A percentile compares a stretch with the other conserved stretches of the same genome.
Evolutionary conservation across 345 rosid genomes (phyloP).

Genomic region (Aquilaria malaccensis): DNA sequence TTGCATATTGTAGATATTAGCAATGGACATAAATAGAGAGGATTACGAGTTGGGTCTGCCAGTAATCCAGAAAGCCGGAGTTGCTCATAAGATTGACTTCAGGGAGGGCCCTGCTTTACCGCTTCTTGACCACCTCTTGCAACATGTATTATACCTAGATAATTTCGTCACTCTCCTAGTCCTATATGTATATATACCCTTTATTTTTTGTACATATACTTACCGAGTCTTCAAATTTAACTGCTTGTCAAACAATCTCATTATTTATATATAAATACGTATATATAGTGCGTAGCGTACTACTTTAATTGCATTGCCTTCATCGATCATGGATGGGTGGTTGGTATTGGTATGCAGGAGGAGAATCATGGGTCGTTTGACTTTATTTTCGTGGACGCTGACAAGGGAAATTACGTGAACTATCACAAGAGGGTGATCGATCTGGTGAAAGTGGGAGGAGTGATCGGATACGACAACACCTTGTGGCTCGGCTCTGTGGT

Average conservation of each 20-base stretch:
- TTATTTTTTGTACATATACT: no score
- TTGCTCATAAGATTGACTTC: slow-evolving; percentile 93
- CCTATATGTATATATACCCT: no score
- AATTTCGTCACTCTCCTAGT: no score
- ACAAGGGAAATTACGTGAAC: slow-evolving; percentile 91
- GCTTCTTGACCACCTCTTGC: slow-evolving; percentile 67
- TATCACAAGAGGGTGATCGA: slow-evolving; percentile 84
- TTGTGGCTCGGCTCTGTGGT: slow-evolving; percentile 94
- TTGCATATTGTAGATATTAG: slow-evolving; percentile 54
- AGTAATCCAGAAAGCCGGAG: slow-evolving; percentile 81
- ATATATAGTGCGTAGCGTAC: no score
- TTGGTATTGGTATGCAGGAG: slow-evolving; percentile 31
- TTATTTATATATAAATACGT: no score
- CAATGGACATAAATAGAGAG: slow-evolving; percentile 89
- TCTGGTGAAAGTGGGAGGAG: slow-evolving; percentile 77
- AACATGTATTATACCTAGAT: slow-evolving; percentile 39
- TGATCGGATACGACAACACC: slow-evolving; percentile 97
- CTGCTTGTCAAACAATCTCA: no score
- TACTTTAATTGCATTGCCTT: no score
- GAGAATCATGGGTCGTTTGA: slow-evolving; percentile 70
- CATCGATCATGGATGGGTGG: no score
- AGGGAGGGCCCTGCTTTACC: slow-evolving; percentile 97
- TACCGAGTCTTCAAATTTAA: no score
- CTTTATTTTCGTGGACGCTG: slow-evolving; percentile 96
- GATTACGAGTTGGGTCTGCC: slow-evolving; percentile 91